Conservation (phyloP, 75 land plant genomes). For the Isoetes taiwanensis region DNA sequence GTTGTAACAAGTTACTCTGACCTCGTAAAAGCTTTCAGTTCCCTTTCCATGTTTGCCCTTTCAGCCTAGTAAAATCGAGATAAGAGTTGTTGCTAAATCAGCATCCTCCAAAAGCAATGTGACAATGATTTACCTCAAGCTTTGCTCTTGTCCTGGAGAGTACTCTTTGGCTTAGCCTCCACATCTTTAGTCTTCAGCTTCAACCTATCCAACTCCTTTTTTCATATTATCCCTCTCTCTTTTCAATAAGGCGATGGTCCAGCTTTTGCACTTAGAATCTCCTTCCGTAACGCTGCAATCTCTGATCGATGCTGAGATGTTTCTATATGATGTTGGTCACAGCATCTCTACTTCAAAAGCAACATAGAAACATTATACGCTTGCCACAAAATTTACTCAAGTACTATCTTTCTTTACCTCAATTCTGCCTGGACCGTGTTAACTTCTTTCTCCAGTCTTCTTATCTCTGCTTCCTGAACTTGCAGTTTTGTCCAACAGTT, state of each 20-base stretch:
- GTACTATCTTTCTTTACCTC: constrained; percentile 13
- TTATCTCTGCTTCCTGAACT: not conserved
- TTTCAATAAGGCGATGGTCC: constrained; percentile 40
- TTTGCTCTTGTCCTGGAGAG: constrained; percentile 60
- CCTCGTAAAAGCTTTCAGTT: constrained; percentile 39
- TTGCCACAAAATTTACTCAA: not conserved
- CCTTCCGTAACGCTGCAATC: constrained; percentile 40
- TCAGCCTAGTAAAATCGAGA: constrained; percentile 37
- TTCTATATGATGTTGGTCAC: constrained; percentile 25
- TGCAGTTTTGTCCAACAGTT: constrained; percentile 2
- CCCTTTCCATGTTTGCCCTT: constrained; percentile 52
- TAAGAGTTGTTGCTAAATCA: not conserved
- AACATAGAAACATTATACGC: not conserved
- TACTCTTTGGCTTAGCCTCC: constrained; percentile 58
- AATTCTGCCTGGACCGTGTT: constrained; percentile 7
- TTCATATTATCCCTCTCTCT: constrained; percentile 54
- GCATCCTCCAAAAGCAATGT: not conserved
- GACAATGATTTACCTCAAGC: constrained; percentile 43
- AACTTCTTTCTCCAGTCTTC: constrained; percentile 12
- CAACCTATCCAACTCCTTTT: constrained; percentile 64
- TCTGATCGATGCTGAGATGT: constrained; percentile 27
- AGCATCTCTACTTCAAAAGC: constrained; percentile 18
- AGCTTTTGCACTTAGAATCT: constrained; percentile 26
- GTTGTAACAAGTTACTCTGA: constrained; percentile 47
- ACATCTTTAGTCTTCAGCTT: constrained; percentile 58